Evolutionary conservation across 177 flowering plant genomes (phyloP), one percentile per base, ranked within the genome.

Genomic region (Telopea speciosissima): DNA sequence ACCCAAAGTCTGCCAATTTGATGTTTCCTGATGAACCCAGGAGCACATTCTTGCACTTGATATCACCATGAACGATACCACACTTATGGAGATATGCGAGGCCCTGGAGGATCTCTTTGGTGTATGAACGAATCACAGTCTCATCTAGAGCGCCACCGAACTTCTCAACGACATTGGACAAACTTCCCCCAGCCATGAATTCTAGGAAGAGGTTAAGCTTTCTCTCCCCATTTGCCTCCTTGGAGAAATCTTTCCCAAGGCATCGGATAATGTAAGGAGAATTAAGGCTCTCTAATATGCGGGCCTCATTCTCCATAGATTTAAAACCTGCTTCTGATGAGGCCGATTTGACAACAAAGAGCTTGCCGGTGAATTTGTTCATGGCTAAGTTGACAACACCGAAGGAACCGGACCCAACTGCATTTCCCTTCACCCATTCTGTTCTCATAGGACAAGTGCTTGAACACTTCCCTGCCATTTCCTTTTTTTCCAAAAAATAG

Each of bases 1-100:
- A 83, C 31, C 96, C 96, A 67, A 90, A 84, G 72, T 90, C 93
- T 1, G 88, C 87, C 42, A 89, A 66, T 63, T 82, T 90, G 25
- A 83, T 63, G 65, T 70, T 54, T 3, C 89, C 88, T 1, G 76
- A 66, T 1, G 80, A 62, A 6, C 85, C 83, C 58, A 90, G 42
- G 6, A 90, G 85, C 75, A 90, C 77, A 74, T 90, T 90, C 62
- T 82, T 84, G 73, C 90, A 77, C 75, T 90, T 90, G 69, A 87
- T 67, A 62, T 90, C 96, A 68, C 87, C 78, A 58, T 90, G 96
- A n/a, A 83, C 86, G 9, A 90, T 79, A 52, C 90, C 86, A 10
- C 70, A 76, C 22, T 65, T 26, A 70, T 89, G 96, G 13, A 90
- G 76, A 65, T 86, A 84, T 16, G 77, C 54, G 8, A 88, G 76